Conservation (phyloP, 2,329 filamentous ascomycete species). For the Epichloe amarillans region DNA sequence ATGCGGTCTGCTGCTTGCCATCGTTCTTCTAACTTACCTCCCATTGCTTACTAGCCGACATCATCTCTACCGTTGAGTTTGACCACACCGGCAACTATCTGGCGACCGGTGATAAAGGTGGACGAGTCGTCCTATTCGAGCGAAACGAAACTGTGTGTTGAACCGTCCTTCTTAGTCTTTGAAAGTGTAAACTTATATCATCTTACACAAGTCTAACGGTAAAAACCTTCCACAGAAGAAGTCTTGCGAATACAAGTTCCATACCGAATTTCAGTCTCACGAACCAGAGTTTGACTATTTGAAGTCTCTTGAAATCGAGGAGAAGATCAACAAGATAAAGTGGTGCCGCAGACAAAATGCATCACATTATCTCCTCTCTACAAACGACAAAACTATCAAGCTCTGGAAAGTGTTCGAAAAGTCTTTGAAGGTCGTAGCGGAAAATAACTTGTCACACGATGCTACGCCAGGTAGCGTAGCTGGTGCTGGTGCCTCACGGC, state of each 20-base stretch:
- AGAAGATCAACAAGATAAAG: conserved; percentile 99
- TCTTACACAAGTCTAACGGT: not conserved
- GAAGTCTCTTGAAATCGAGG: conserved; percentile 97
- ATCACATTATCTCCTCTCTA: conserved; percentile 94
- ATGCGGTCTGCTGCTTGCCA: conserved; percentile 5
- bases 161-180: not conserved
- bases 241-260: conserved; percentile 99
- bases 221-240: conserved; percentile 60
- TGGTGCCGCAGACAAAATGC: conserved; percentile 98
- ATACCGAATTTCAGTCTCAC: conserved; percentile 98
- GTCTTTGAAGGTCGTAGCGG: conserved; percentile 94
- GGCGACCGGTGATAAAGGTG: conserved; percentile 81
- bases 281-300: conserved; percentile 99
- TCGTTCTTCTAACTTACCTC: conserved; percentile 8
- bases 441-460: conserved; percentile 96
- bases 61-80: conserved; percentile 84
- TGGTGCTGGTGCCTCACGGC: conserved; percentile 63
- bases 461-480: conserved; percentile 63
- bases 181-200: conserved; percentile 6
- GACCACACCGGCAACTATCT: conserved; percentile 84
- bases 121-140: conserved; percentile 74
- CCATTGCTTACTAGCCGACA: conserved; percentile 49
- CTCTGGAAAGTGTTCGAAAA: conserved; percentile 99
- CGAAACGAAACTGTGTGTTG: conserved; percentile 80
- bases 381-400: conserved; percentile 99